These are phyloP conservation scores for Fusarium odoratissimum DNA, from an alignment of 2,329 filamentous ascomycete genomes.

Conservation along the genomic window DNA sequence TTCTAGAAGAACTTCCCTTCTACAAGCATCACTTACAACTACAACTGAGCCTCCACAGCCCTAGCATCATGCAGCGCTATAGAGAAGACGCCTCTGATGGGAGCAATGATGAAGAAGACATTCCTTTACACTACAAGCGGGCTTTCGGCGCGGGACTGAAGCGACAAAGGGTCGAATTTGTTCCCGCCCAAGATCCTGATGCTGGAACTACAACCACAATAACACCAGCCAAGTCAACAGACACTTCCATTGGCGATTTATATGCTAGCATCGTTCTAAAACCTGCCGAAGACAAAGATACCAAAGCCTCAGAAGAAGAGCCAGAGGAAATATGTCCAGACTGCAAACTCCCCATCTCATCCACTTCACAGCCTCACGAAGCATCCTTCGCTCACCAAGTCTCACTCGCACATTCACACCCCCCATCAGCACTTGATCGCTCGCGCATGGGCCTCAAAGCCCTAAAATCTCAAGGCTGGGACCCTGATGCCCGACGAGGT, in stretches of 20 bases:
- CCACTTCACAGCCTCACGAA: constrained; percentile 60
- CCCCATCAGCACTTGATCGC: constrained; percentile 77
- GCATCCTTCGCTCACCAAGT: constrained; percentile 78
- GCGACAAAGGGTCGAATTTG: constrained; percentile 66
- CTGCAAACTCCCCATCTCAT: constrained; percentile 52
- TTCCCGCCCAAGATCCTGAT: constrained; percentile 61
- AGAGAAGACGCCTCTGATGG: constrained; percentile 41
- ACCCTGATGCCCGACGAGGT: constrained; percentile 77
- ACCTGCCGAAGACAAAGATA: constrained; percentile 13
- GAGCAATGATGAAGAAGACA: constrained; percentile 55
- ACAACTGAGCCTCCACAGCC: not conserved
- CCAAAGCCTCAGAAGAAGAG: constrained; percentile 28
- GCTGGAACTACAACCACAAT: constrained; percentile 35
- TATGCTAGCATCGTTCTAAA: constrained; percentile 76
- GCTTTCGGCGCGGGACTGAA: constrained; percentile 68
- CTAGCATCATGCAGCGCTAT: constrained; percentile 43
- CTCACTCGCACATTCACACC: constrained; percentile 74
- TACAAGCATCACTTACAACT: not conserved
- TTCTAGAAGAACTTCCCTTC: constrained; percentile 3
- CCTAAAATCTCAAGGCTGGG: constrained; percentile 76
- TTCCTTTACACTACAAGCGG: constrained; percentile 64
- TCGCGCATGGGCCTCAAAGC: constrained; percentile 76
- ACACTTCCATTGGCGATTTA: constrained; percentile 59
- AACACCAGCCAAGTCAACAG: constrained; percentile 34
- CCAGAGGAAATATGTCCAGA: constrained; percentile 47